Conservation (phyloP, 2,329 filamentous ascomycete species). For the Phaeosphaeriaceae sp. region DNA sequence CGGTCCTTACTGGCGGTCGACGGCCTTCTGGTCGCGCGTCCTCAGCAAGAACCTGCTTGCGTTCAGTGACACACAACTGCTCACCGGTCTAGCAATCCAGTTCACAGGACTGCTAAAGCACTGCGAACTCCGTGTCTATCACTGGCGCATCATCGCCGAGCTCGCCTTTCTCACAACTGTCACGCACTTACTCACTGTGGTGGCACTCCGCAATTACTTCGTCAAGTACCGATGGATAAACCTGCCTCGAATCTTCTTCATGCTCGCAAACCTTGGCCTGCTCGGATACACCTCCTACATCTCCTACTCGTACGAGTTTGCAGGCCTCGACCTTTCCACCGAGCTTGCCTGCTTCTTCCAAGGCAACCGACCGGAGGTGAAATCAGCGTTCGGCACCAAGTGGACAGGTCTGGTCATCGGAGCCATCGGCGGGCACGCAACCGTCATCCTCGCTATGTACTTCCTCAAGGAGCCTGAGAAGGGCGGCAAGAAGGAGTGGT, state of each 20-base stretch:
- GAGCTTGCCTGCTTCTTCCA: conserved; percentile 39
- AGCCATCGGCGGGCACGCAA: conserved; percentile 38
- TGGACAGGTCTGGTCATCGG: conserved; percentile 39
- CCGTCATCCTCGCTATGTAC: conserved; percentile 43
- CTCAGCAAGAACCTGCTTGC: conserved; percentile 43
- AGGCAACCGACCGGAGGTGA: conserved; percentile 25
- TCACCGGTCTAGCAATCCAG: conserved; percentile 41
- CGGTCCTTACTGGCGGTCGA: conserved; percentile 35
- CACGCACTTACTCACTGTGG: conserved; percentile 38
- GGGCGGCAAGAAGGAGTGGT: conserved; percentile 22
- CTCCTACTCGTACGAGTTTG: conserved; percentile 38
- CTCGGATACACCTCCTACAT: conserved; percentile 42
- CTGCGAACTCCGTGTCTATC: conserved; percentile 40
- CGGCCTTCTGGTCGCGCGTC: conserved; percentile 38
- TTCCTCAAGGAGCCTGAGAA: conserved; percentile 20
- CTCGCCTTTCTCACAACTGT: conserved; percentile 42
- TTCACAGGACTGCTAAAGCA: conserved; percentile 42
- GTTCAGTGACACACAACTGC: conserved; percentile 40
- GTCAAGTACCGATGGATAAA: conserved; percentile 43
- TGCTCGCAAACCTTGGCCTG: conserved; percentile 37
- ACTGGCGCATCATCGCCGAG: conserved; percentile 39
- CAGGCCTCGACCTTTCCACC: conserved; percentile 27
- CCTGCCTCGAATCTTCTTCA: conserved; percentile 41
- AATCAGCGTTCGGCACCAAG: conserved; percentile 33
- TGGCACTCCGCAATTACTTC: conserved; percentile 40